Evolutionary conservation across 345 rosid species (phyloP).

Genomic region (Bruguiera parviflora): DNA sequence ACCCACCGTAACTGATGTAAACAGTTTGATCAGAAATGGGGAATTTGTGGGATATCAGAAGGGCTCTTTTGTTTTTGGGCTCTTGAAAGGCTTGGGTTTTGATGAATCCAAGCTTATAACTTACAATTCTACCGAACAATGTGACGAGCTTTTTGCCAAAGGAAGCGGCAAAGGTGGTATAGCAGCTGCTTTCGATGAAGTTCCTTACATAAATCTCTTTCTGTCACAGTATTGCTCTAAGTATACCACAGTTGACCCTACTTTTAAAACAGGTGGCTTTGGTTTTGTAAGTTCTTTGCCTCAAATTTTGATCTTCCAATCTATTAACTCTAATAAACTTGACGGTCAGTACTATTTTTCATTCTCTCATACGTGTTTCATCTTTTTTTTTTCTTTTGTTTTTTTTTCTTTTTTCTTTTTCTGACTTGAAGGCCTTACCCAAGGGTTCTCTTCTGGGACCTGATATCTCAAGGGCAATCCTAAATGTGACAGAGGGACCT

Average conservation of each 20-base stretch:
- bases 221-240: too few species aligned
- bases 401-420: neutral
- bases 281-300: neutral
- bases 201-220: too few species aligned
- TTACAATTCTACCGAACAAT: conserved; percentile 19
- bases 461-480: conserved; percentile 3
- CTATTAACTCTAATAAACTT: too few species aligned
- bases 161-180: neutral
- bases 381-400: neutral
- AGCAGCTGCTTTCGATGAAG: neutral
- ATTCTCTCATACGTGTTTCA: too few species aligned
- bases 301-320: too few species aligned
- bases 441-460: conserved; percentile 1
- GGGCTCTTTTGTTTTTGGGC: conserved; percentile 35
- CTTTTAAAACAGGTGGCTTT: too few species aligned
- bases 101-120: neutral
- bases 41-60: conserved; percentile 36
- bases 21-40: conserved; percentile 31
- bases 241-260: too few species aligned
- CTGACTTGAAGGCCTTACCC: conserved; percentile 1
- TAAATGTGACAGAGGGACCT: neutral
- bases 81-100: conserved; percentile 21
- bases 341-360: too few species aligned
- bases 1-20: conserved; percentile 40
- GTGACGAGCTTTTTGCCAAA: conserved; percentile 13